A percentile compares a stretch with the other conserved stretches of the same genome.
phyloP scores from a whole-genome alignment of 169 alveolate genomes.

The Eimeria nieschulzi region DNA sequence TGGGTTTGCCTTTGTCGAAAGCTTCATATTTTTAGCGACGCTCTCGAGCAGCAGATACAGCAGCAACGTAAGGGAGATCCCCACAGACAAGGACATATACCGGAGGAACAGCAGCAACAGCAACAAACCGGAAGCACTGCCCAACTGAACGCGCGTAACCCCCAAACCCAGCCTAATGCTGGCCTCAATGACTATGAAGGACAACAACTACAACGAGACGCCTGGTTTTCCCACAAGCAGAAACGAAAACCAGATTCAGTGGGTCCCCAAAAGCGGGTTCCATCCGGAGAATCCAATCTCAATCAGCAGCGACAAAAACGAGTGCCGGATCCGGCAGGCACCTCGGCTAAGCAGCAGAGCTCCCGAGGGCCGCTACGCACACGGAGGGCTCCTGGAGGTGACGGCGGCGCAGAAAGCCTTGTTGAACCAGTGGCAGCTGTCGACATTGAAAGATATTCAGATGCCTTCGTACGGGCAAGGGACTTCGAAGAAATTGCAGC shows the following conservation, averaged over 20 bases:
- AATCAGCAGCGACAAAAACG: too few relatives aligned
- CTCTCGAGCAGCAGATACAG: constrained; percentile 36
- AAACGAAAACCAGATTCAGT: not conserved
- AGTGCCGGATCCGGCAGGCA: too few relatives aligned
- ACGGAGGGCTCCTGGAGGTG: not conserved
- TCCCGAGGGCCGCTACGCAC: too few relatives aligned
- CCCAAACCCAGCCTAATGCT: too few relatives aligned
- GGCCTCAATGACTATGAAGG: not conserved
- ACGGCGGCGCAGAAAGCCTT: not conserved
- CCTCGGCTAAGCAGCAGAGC: too few relatives aligned
- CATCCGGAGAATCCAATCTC: too few relatives aligned
- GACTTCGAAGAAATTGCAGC: constrained; percentile 11
- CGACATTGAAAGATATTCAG: not conserved
- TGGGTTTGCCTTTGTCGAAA: constrained; percentile 48
- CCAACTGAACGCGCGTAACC: not conserved
- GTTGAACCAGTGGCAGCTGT: not conserved
- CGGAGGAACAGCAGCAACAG: not conserved
- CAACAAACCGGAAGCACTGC: not conserved
- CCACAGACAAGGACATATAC: too few relatives aligned
- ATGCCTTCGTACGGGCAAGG: not conserved
- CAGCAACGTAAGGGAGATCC: not conserved
- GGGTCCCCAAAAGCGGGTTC: too few relatives aligned
- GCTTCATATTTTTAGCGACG: constrained; percentile 32
- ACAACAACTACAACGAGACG: not conserved
- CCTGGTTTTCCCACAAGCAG: not conserved